phyloP scores from a whole-genome alignment of 768 basidiomycete genomes.

The Tricholoma flavovirens region DNA sequence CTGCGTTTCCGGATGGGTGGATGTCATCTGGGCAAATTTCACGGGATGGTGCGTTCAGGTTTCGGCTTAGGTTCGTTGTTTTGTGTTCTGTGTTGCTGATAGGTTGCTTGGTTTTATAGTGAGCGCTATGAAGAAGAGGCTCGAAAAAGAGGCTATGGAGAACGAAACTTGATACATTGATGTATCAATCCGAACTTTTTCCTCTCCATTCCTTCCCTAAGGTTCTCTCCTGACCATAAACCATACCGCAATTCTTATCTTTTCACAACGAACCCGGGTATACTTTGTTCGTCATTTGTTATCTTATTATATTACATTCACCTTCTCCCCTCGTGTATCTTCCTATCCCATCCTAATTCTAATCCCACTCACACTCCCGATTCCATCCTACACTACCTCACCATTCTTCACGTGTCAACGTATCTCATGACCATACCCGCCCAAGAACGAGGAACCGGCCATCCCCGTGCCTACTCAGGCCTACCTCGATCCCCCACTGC shows the following conservation, averaged over 20 bases:
- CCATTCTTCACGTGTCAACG: too few relatives aligned
- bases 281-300: too few relatives aligned
- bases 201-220: neutral
- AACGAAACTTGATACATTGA: slow-evolving; percentile 30
- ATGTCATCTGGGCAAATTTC: slow-evolving; percentile 83
- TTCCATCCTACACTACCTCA: too few relatives aligned
- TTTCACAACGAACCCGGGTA: neutral
- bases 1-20: slow-evolving; percentile 81
- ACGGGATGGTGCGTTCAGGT: slow-evolving; percentile 55
- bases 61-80: neutral
- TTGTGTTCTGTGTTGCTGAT: neutral
- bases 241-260: neutral
- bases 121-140: slow-evolving; percentile 81
- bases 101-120: slow-evolving; percentile 34
- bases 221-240: neutral
- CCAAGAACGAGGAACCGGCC: too few relatives aligned
- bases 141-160: slow-evolving; percentile 68
- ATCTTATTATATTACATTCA: too few relatives aligned
- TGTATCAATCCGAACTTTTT: neutral
- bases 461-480: too few relatives aligned
- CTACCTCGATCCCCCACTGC: too few relatives aligned
- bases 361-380: too few relatives aligned
- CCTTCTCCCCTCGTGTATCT: too few relatives aligned
- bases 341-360: too few relatives aligned
- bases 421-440: too few relatives aligned